These are phyloP conservation scores for Oenanthe javanica DNA, from an alignment of 140 eudicot species.

Conservation along the genomic window DNA sequence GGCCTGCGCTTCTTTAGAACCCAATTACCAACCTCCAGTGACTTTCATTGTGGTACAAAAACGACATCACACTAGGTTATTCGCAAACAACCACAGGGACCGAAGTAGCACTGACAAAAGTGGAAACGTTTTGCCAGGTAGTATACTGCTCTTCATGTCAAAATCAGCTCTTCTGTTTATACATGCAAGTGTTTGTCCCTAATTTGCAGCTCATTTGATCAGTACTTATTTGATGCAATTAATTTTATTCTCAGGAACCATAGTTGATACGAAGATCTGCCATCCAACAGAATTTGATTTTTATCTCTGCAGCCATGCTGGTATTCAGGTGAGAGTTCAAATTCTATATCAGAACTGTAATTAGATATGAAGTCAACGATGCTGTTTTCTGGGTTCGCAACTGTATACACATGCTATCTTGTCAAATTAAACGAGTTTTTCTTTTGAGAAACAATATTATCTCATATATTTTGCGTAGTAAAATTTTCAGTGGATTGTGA, in stretches of 20 bases:
- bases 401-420: neutral
- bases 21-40: conserved; percentile 88
- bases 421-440: neutral
- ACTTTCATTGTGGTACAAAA: conserved; percentile 73
- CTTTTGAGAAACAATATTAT: neutral
- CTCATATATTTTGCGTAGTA: neutral
- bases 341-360: neutral
- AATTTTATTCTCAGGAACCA: conserved; percentile 40
- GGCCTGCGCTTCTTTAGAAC: conserved; percentile 93
- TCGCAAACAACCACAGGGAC: conserved; percentile 67
- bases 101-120: conserved; percentile 69
- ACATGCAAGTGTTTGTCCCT: neutral
- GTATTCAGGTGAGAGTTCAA: conserved; percentile 45
- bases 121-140: conserved; percentile 82
- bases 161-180: neutral
- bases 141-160: neutral
- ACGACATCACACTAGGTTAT: conserved; percentile 73
- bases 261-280: conserved; percentile 64
- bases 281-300: conserved; percentile 77
- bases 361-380: neutral
- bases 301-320: conserved; percentile 73
- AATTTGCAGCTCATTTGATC: neutral
- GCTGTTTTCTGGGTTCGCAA: neutral
- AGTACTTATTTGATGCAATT: neutral
- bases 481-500: neutral